Evolutionary conservation across 1,284 basidiomycete species (phyloP).

Genomic region (Cryptococcus sp.): DNA sequence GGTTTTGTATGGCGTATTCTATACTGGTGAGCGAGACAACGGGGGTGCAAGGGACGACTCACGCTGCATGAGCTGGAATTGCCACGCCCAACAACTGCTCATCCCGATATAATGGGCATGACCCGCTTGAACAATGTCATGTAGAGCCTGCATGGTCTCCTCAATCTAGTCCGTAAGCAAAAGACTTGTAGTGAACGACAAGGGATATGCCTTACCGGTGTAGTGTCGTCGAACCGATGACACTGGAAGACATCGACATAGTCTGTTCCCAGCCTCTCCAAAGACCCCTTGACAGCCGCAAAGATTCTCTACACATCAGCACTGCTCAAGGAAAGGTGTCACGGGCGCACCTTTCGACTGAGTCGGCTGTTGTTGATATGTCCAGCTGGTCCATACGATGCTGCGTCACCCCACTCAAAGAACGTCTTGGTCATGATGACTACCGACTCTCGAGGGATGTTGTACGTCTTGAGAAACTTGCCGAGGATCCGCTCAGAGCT

Average conservation of each 20-base stretch:
- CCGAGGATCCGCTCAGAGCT: constrained; percentile 62
- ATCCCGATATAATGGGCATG: constrained; percentile 62
- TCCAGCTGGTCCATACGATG: constrained; percentile 33
- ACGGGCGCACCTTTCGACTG: constrained; percentile 43
- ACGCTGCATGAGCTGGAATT: constrained; percentile 42
- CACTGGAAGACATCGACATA: constrained; percentile 59
- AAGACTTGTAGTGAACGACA: too few species aligned
- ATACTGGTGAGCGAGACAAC: background rate
- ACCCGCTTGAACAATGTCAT: constrained; percentile 59
- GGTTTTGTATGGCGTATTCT: constrained; percentile 48
- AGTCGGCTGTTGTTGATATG: constrained; percentile 51
- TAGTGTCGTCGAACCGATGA: constrained; percentile 59
- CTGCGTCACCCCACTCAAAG: constrained; percentile 14
- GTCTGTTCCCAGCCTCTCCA: constrained; percentile 62
- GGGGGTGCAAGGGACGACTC: constrained; percentile 2
- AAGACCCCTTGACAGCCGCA: constrained; percentile 61
- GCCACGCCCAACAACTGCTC: constrained; percentile 47
- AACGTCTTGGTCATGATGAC: constrained; percentile 69
- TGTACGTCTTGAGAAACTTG: constrained; percentile 65
- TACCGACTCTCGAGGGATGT: constrained; percentile 66
- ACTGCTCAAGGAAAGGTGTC: background rate
- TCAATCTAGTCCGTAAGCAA: constrained; percentile 43
- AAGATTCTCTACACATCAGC: constrained; percentile 54
- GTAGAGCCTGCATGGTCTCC: constrained; percentile 61
- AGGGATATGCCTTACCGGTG: constrained; percentile 48